Conservation (phyloP, 2,329 filamentous ascomycete species). For the Xylariaceae sp. region DNA sequence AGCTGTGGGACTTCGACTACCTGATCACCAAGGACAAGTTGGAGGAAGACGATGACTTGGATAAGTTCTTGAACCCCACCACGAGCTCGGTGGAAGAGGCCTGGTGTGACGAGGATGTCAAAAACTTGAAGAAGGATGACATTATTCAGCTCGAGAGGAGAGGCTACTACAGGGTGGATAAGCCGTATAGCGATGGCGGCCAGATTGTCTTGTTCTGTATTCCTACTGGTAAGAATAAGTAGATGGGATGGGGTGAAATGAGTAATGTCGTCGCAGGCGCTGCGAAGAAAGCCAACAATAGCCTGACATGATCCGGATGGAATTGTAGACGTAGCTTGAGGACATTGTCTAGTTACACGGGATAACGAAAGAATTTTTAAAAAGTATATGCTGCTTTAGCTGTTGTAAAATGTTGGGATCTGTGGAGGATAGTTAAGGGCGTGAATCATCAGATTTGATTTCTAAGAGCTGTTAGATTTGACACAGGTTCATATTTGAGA, state of each 20-base stretch:
- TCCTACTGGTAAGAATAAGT: conserved; percentile 53
- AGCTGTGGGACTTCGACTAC: conserved; percentile 93
- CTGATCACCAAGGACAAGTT: conserved; percentile 94
- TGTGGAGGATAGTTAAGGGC: no score
- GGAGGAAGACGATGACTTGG: conserved; percentile 80
- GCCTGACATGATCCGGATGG: no score
- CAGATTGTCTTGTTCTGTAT: conserved; percentile 57
- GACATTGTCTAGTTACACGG: no score
- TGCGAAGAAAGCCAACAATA: no score
- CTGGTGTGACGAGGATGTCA: conserved; percentile 77
- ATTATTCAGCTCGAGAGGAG: conserved; percentile 95
- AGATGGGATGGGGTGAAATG: not conserved
- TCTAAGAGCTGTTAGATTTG: no score
- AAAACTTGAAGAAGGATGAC: conserved; percentile 76
- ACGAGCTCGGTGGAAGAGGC: conserved; percentile 75
- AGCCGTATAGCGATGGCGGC: conserved; percentile 51
- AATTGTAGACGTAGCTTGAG: no score
- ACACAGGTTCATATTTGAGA: no score
- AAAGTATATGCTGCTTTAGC: no score
- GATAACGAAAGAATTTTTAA: no score
- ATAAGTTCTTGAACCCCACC: conserved; percentile 75
- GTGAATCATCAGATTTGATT: no score
- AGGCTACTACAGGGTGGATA: conserved; percentile 87
- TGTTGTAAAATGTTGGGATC: no score
- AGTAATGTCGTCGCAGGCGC: not conserved